A percentile compares a stretch with the other conserved stretches of the same genome.
Evolutionary conservation across 768 basidiomycete genomes (phyloP).

Genomic region (Lactarius pseudohatsudake): DNA sequence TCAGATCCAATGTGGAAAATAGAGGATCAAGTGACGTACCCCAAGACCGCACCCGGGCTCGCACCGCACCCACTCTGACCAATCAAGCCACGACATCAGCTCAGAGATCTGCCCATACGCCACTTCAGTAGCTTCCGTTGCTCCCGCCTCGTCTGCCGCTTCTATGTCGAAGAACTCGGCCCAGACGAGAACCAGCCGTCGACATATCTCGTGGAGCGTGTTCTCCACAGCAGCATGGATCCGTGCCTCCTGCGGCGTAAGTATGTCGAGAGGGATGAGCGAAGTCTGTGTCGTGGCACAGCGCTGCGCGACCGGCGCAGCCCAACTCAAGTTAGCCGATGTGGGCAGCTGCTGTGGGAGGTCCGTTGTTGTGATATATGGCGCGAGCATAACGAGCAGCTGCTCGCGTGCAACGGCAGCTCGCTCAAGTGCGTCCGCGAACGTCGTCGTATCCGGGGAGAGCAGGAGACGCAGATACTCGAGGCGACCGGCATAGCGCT

Average conservation of each 20-base stretch:
- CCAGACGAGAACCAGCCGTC: slow-evolving; percentile 26
- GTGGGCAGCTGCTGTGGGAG: slow-evolving; percentile 4
- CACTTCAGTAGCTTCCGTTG: background rate
- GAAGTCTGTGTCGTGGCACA: slow-evolving; percentile 24
- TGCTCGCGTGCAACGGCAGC: slow-evolving; percentile 16
- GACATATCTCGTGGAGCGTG: slow-evolving; percentile 22
- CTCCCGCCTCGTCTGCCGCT: background rate
- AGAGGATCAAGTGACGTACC: slow-evolving; percentile 14
- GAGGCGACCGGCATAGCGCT: slow-evolving; percentile 45
- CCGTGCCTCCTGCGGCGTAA: slow-evolving; percentile 26
- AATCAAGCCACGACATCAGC: slow-evolving; percentile 31
- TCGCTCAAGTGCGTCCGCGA: slow-evolving; percentile 10
- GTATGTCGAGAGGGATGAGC: slow-evolving; percentile 1
- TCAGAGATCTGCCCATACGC: slow-evolving; percentile 17
- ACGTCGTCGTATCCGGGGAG: slow-evolving; percentile 25
- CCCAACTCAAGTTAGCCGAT: slow-evolving; percentile 22
- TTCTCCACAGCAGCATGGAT: slow-evolving; percentile 24
- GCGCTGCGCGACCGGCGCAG: slow-evolving; percentile 23
- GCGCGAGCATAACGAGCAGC: slow-evolving; percentile 31
- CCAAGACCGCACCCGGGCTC: slow-evolving; percentile 25
- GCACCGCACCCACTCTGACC: slow-evolving; percentile 30
- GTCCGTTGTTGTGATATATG: slow-evolving; percentile 33
- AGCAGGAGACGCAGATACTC: slow-evolving; percentile 42
- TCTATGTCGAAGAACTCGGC: slow-evolving; percentile 29
- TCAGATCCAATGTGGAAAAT: background rate